These are phyloP conservation scores for Solanum sejunctum DNA, from an alignment of 257 asterid genomes.

Conservation along the genomic window DNA sequence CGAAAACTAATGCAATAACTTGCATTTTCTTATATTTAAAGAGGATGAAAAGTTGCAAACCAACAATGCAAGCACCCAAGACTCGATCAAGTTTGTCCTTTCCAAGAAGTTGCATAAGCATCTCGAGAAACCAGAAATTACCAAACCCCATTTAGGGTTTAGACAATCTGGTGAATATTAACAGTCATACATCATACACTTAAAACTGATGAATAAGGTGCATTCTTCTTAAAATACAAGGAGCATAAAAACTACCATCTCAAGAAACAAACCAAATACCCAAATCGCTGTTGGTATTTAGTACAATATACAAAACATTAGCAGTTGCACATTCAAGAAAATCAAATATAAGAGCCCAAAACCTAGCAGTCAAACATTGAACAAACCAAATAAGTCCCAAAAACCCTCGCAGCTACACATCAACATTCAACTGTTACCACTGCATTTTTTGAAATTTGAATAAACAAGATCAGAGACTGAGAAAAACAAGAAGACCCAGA, in stretches of 20 bases:
- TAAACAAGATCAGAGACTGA: background rate
- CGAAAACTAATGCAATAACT: background rate
- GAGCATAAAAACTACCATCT: background rate
- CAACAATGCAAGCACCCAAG: background rate
- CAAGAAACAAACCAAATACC: background rate
- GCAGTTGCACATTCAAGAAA: background rate
- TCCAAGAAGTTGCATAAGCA: background rate
- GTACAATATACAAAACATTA: background rate
- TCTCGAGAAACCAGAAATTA: background rate
- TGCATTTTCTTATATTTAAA: background rate
- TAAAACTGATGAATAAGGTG: background rate
- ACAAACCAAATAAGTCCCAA: background rate
- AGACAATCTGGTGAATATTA: background rate
- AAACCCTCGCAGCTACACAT: background rate
- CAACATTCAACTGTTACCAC: background rate
- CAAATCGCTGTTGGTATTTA: background rate
- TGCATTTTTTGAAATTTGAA: background rate
- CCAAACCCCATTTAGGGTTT: background rate
- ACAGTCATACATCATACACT: background rate
- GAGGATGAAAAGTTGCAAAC: background rate
- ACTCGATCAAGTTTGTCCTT: background rate
- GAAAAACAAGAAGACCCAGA: background rate
- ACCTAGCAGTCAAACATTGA: background rate
- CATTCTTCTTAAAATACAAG: background rate
- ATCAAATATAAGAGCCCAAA: background rate